A percentile compares a stretch with the other conserved stretches of the same genome.
Conservation (phyloP, 2,329 filamentous ascomycete genomes). For the Diaporthe ilicicola region DNA sequence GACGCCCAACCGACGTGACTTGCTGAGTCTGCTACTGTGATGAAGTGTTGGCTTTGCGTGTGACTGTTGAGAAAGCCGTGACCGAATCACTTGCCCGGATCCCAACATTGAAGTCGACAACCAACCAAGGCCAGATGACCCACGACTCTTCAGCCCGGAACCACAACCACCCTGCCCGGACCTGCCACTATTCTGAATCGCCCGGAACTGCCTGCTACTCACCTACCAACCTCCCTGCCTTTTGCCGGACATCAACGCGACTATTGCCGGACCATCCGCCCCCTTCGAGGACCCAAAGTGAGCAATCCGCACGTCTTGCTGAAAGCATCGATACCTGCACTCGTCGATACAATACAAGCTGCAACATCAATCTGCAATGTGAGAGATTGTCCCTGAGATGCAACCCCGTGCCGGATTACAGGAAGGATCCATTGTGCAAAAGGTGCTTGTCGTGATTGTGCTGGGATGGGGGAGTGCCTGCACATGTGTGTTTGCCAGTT, state of each 20-base stretch:
- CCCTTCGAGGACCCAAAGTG: not conserved
- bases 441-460: too few species aligned
- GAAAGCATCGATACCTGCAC: constrained; percentile 9
- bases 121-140: not conserved
- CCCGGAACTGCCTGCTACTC: not conserved
- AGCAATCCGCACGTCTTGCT: not conserved
- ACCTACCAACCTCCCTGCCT: not conserved
- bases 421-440: too few species aligned
- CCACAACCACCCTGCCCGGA: constrained; percentile 24
- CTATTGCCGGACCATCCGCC: constrained; percentile 17
- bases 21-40: constrained; percentile 24
- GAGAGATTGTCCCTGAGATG: not conserved
- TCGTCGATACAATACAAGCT: constrained; percentile 1
- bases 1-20: constrained; percentile 27
- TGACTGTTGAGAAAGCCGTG: constrained; percentile 27
- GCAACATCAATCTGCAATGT: not conserved
- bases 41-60: constrained; percentile 27
- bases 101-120: constrained; percentile 12
- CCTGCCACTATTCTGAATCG: not conserved
- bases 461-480: too few species aligned
- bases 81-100: constrained; percentile 25
- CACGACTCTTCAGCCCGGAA: not conserved
- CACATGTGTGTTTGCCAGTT: too few species aligned
- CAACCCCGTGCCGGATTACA: not conserved
- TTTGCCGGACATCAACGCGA: constrained; percentile 12